A percentile compares a stretch with the other conserved stretches of the same genome.
phyloP scores from a whole-genome alignment of 306 rosid genomes.

The Chamaecrista fasciculata region DNA sequence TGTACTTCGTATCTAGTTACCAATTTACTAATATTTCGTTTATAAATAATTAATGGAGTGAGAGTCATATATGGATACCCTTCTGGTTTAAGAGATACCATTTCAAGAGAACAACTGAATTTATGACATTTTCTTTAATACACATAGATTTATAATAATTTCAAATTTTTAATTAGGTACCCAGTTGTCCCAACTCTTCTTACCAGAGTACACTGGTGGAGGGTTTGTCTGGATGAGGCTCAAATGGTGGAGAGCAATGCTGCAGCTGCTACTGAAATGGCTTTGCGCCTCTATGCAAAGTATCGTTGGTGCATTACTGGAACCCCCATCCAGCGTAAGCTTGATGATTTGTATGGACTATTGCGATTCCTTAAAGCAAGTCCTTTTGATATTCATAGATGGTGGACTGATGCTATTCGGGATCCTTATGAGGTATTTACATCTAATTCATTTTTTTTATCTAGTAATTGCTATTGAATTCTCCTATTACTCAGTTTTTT shows the following conservation, averaged over 20 bases:
- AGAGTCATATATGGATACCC: not conserved
- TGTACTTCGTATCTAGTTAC: not conserved
- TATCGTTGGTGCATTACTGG: conserved; percentile 95
- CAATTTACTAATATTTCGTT: not conserved
- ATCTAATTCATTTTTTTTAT: conserved; percentile 21
- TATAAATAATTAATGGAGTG: not conserved
- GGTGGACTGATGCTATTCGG: conserved; percentile 95
- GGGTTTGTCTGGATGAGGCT: conserved; percentile 96
- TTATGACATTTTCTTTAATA: not conserved
- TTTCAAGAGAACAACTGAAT: not conserved
- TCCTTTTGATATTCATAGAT: conserved; percentile 74
- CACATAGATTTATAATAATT: not conserved
- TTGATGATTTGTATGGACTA: conserved; percentile 89
- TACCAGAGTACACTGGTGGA: conserved; percentile 97
- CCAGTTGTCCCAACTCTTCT: conserved; percentile 90
- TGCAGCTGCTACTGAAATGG: conserved; percentile 88
- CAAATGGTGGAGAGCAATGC: conserved; percentile 97
- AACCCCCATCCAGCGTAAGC: conserved; percentile 92
- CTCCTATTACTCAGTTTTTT: not conserved
- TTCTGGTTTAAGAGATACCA: not conserved
- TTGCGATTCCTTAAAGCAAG: conserved; percentile 70
- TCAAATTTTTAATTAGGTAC: conserved; percentile 50
- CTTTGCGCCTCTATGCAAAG: conserved; percentile 73
- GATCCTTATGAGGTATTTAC: conserved; percentile 83
- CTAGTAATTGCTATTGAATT: conserved; percentile 19